Conservation (phyloP, 208 protist species). For the Leishmania turanica region DNA sequence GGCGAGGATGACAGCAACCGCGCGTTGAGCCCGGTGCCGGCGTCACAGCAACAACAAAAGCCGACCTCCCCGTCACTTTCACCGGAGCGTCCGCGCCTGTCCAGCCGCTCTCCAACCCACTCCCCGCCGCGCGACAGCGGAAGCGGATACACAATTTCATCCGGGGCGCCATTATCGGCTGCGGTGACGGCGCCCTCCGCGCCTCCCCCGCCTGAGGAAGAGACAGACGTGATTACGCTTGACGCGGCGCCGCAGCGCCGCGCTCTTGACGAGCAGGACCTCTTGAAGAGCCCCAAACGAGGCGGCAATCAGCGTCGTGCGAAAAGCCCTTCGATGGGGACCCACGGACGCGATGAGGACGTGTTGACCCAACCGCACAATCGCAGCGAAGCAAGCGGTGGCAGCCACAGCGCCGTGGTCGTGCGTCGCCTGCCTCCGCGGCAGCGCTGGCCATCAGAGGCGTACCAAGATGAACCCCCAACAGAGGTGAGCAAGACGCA, state of each 20-base stretch:
- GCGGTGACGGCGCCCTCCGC: constrained; percentile 9
- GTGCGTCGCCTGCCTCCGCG: constrained; percentile 16
- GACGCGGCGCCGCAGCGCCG: constrained; percentile 10
- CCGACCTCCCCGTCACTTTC: background rate
- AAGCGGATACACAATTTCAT: background rate
- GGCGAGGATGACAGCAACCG: background rate
- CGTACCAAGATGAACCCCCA: constrained; percentile 30
- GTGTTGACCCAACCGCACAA: constrained; percentile 32
- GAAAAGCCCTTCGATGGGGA: background rate
- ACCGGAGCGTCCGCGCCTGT: background rate
- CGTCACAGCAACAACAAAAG: background rate
- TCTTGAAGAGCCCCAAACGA: background rate
- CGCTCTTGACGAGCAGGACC: background rate
- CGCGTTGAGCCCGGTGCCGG: background rate
- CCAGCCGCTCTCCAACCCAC: background rate
- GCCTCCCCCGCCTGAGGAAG: constrained; percentile 29
- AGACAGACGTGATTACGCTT: constrained; percentile 22
- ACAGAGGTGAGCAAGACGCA: constrained; percentile 25
- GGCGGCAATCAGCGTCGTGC: background rate
- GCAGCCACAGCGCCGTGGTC: background rate
- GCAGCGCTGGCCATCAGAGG: constrained; percentile 33
- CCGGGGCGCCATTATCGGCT: background rate
- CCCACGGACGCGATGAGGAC: constrained; percentile 18
- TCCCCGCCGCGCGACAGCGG: background rate
- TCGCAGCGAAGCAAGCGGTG: background rate